These are phyloP conservation scores for Populus pruinosa DNA, from an alignment of 345 rosid genomes.

Conservation along the genomic window DNA sequence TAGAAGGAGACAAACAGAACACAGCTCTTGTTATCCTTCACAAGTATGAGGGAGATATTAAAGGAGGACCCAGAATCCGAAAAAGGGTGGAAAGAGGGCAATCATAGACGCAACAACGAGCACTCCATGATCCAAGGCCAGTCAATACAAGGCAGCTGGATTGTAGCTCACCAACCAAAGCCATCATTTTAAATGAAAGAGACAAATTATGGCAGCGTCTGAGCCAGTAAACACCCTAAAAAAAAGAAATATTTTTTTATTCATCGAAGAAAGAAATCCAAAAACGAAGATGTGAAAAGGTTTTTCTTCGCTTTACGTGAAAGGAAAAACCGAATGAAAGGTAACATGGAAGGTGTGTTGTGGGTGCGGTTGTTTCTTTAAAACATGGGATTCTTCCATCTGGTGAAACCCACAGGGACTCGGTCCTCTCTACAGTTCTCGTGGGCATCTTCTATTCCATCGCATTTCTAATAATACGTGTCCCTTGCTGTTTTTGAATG, in stretches of 20 bases:
- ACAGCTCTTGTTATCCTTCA: background rate
- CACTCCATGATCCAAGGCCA: slow-evolving; percentile 40
- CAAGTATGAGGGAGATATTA: background rate
- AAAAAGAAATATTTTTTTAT: no score
- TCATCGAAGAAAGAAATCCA: no score
- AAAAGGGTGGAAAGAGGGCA: slow-evolving; percentile 6
- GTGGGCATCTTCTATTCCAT: no score
- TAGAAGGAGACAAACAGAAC: background rate
- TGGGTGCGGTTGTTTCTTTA: background rate
- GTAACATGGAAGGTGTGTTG: background rate
- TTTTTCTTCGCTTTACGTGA: background rate
- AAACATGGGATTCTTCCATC: background rate
- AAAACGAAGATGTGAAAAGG: background rate
- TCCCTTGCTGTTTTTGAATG: background rate
- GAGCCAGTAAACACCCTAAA: background rate
- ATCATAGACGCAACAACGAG: slow-evolving; percentile 32
- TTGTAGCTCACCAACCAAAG: slow-evolving; percentile 49
- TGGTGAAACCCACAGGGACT: background rate
- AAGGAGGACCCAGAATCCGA: slow-evolving; percentile 7
- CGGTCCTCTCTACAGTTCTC: background rate
- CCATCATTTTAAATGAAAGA: background rate
- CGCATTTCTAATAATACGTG: no score
- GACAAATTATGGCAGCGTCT: background rate
- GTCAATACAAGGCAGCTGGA: slow-evolving; percentile 58
- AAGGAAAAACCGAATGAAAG: background rate